These are phyloP conservation scores for Camellia japonica DNA, from an alignment of 148 eudicot genomes.

Conservation along the genomic window DNA sequence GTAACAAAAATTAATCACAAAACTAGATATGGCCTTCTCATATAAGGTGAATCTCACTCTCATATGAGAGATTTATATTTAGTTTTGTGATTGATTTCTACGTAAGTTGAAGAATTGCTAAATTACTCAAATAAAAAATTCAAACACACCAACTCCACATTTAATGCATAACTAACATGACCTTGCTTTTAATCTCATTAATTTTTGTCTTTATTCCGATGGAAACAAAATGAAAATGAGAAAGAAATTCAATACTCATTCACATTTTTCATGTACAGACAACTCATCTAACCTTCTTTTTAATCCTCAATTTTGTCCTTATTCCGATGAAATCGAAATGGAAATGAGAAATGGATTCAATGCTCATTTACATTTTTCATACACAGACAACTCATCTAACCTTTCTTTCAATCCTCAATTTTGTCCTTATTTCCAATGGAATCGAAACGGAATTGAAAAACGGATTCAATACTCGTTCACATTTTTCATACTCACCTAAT, in stretches of 20 bases:
- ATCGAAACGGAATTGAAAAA: not conserved
- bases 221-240: not conserved
- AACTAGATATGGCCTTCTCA: no score
- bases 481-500: not conserved
- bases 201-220: not conserved
- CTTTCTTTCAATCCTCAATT: no score
- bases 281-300: no score
- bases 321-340: not conserved
- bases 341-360: not conserved
- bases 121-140: no score
- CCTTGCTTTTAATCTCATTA: not conserved
- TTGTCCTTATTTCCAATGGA: not conserved
- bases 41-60: no score
- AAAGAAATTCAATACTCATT: not conserved
- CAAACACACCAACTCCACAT: no score
- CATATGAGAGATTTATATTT: no score
- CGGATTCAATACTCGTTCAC: not conserved
- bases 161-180: no score
- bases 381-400: not conserved
- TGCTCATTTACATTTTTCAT: not conserved
- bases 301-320: not conserved
- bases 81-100: no score
- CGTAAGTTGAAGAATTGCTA: no score
- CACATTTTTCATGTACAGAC: not conserved
- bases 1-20: no score